phyloP scores from a whole-genome alignment of 306 rosid genomes.

The Rosa chinensis region DNA sequence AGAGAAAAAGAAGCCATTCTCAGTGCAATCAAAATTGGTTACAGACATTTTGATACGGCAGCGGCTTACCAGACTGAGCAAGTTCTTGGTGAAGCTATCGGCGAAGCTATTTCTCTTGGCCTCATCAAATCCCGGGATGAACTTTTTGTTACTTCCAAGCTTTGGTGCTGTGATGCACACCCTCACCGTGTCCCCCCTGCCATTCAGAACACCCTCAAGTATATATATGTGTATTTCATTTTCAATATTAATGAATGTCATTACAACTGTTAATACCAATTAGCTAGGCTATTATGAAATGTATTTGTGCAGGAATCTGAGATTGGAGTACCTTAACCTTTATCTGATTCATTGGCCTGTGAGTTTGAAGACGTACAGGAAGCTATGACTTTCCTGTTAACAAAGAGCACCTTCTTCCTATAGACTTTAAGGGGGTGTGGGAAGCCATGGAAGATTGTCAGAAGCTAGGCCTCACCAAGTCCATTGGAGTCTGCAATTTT shows the following conservation, averaged over 20 bases:
- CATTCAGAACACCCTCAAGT: conserved; percentile 44
- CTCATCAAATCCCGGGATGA: conserved; percentile 50
- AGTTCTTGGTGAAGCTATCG: conserved; percentile 32
- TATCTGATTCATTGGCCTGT: conserved; percentile 24
- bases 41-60: conserved; percentile 39
- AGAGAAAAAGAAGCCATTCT: conserved; percentile 22
- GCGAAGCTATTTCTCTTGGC: conserved; percentile 33
- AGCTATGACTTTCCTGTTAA: conserved; percentile 25
- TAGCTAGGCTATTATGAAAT: neutral
- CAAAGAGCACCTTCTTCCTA: conserved; percentile 36
- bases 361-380: conserved; percentile 2
- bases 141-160: conserved; percentile 62
- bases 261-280: neutral
- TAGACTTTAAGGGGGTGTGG: conserved; percentile 66
- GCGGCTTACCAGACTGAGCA: conserved; percentile 26
- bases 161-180: conserved; percentile 44
- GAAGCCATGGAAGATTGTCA: conserved; percentile 59
- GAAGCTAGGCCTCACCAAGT: conserved; percentile 64
- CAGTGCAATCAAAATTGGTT: conserved; percentile 36
- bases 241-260: neutral
- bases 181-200: conserved; percentile 53
- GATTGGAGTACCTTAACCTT: conserved; percentile 27
- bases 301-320: conserved; percentile 9
- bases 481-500: conserved; percentile 73
- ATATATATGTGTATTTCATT: neutral